A percentile compares a stretch with the other conserved stretches of the same genome.
Conservation (phyloP, 352 stramenopile genomes). For the Albugo candida region DNA sequence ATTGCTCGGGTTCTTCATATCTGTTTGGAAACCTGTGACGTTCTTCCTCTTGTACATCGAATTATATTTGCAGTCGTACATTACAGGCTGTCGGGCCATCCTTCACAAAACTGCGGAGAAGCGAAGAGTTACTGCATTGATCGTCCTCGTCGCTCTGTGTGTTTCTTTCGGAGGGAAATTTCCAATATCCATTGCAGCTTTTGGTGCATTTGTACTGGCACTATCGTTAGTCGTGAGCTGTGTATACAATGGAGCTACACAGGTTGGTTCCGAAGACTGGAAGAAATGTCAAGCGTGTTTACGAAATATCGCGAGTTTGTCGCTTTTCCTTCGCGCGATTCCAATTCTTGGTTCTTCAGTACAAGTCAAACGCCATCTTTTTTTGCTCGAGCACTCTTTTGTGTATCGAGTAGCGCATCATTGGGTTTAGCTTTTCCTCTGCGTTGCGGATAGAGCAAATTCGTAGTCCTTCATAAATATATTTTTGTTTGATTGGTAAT, state of each 20-base stretch:
- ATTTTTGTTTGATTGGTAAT: too few relatives aligned
- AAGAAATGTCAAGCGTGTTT: slow-evolving; percentile 49
- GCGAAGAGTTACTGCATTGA: slow-evolving; percentile 35
- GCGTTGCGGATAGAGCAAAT: too few relatives aligned
- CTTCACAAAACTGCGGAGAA: slow-evolving; percentile 49
- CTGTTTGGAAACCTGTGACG: slow-evolving; percentile 56
- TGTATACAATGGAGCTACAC: slow-evolving; percentile 20
- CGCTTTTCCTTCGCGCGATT: slow-evolving; percentile 56
- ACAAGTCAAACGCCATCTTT: slow-evolving; percentile 63
- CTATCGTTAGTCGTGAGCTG: slow-evolving; percentile 3
- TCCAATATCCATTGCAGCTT: background rate
- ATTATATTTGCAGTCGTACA: slow-evolving; percentile 44
- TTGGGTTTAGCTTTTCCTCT: slow-evolving; percentile 53
- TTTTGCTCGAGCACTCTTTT: slow-evolving; percentile 54
- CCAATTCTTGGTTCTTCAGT: slow-evolving; percentile 40
- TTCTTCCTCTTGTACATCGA: slow-evolving; percentile 69
- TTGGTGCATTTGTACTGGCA: slow-evolving; percentile 35
- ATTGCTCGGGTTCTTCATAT: slow-evolving; percentile 53
- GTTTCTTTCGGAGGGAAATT: slow-evolving; percentile 31
- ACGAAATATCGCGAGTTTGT: slow-evolving; percentile 64
- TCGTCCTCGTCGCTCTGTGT: slow-evolving; percentile 34
- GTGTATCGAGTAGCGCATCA: slow-evolving; percentile 65
- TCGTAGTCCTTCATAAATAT: too few relatives aligned
- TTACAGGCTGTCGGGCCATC: slow-evolving; percentile 46
- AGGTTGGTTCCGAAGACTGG: slow-evolving; percentile 47